These are phyloP conservation scores for Didymellaceae sp. DNA, from an alignment of 2,329 filamentous ascomycete species.

Conservation along the genomic window DNA sequence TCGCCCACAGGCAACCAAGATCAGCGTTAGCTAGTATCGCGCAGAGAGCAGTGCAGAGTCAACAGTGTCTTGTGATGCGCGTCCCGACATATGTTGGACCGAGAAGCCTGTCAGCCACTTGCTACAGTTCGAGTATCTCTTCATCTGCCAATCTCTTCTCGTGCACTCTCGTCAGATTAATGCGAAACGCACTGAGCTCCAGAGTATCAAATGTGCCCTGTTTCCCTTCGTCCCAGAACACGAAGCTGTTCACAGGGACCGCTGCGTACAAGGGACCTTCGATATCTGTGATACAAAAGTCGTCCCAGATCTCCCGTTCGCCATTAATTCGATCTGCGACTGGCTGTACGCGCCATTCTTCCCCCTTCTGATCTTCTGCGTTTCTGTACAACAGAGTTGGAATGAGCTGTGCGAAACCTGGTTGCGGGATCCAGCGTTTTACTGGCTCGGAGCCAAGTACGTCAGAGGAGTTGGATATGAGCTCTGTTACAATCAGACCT, in stretches of 20 bases:
- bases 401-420: slow-evolving; percentile 31
- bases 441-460: slow-evolving; percentile 20
- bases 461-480: slow-evolving; percentile 42
- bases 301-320: slow-evolving; percentile 36
- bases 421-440: not conserved
- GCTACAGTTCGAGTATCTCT: slow-evolving; percentile 5
- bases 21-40: too few relatives aligned
- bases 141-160: not conserved
- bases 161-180: slow-evolving; percentile 28
- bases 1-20: too few relatives aligned
- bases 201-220: slow-evolving; percentile 27
- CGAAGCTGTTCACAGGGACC: slow-evolving; percentile 42
- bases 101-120: too few relatives aligned
- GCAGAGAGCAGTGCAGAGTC: too few relatives aligned
- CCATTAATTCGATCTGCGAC: slow-evolving; percentile 19
- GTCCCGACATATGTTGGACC: too few relatives aligned
- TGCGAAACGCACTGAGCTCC: slow-evolving; percentile 44
- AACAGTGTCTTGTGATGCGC: too few relatives aligned
- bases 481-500: slow-evolving; percentile 35
- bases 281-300: slow-evolving; percentile 47
- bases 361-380: slow-evolving; percentile 37
- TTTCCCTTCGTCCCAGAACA: slow-evolving; percentile 43
- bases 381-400: slow-evolving; percentile 40
- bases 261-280: slow-evolving; percentile 43
- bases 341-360: slow-evolving; percentile 43